Percentiles rank a stretch among this genome's conserved stretches.
phyloP scores from a whole-genome alignment of 2,329 filamentous ascomycete species.

The Thelonectria olida region DNA sequence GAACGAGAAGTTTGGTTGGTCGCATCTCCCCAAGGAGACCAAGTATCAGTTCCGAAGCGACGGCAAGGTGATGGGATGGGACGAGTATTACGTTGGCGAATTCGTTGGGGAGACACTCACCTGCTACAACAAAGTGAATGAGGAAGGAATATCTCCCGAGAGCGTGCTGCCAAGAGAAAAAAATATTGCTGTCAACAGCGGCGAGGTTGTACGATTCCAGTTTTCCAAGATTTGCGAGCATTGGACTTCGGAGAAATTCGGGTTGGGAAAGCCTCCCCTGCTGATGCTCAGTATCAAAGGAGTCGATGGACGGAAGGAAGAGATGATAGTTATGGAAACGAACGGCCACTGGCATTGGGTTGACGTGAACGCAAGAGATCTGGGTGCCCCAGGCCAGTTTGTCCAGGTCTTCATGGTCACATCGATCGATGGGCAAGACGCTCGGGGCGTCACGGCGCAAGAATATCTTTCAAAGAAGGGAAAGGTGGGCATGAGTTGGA shows the following conservation, averaged over 20 bases:
- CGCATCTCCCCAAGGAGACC: slow-evolving; percentile 79
- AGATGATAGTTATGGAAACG: slow-evolving; percentile 77
- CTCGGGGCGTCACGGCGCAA: slow-evolving; percentile 57
- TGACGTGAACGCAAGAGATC: slow-evolving; percentile 72
- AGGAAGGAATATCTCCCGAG: slow-evolving; percentile 63
- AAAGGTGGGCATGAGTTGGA: slow-evolving; percentile 55
- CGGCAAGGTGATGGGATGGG: slow-evolving; percentile 75
- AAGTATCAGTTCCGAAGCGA: slow-evolving; percentile 79
- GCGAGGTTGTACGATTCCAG: slow-evolving; percentile 75
- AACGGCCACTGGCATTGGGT: slow-evolving; percentile 84
- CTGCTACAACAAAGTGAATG: slow-evolving; percentile 55
- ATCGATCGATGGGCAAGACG: slow-evolving; percentile 56
- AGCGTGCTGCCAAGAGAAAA: slow-evolving; percentile 65
- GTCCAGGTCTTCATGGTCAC: slow-evolving; percentile 71
- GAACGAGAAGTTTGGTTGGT: slow-evolving; percentile 84
- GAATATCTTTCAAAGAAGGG: slow-evolving; percentile 57
- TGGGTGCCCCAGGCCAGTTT: slow-evolving; percentile 76
- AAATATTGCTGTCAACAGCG: slow-evolving; percentile 68
- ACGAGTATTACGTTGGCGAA: slow-evolving; percentile 79
- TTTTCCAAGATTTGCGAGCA: slow-evolving; percentile 84
- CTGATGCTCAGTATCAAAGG: slow-evolving; percentile 76
- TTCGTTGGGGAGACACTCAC: slow-evolving; percentile 57
- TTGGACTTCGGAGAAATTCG: slow-evolving; percentile 78
- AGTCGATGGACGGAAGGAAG: slow-evolving; percentile 71
- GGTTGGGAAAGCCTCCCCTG: slow-evolving; percentile 71